These are phyloP conservation scores for Metschnikowia chrysomelidarum DNA, from an alignment of 805 yeast species.

Conservation along the genomic window DNA sequence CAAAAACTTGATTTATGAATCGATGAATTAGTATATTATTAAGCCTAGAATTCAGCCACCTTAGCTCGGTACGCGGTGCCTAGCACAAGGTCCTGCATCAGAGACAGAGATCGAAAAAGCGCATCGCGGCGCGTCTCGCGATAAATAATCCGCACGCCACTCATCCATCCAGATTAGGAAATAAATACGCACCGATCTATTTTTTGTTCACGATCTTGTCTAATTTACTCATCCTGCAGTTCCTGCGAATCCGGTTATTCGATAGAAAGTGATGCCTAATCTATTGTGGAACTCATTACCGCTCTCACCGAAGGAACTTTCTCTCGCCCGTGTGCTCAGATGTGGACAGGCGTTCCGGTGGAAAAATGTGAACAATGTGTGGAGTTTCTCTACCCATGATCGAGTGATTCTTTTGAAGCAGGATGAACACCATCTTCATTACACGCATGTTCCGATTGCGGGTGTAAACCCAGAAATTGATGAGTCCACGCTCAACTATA, in stretches of 20 bases:
- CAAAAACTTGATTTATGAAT: background rate
- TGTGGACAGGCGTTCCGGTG: slow-evolving; percentile 88
- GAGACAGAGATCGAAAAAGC: background rate
- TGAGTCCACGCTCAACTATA: slow-evolving; percentile 35
- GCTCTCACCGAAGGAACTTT: slow-evolving; percentile 43
- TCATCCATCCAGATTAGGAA: slow-evolving; percentile 10
- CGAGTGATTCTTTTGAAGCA: slow-evolving; percentile 67
- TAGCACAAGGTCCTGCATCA: too few species aligned
- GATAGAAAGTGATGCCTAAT: slow-evolving; percentile 14
- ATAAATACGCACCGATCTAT: background rate
- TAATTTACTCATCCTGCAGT: background rate
- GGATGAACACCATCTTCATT: slow-evolving; percentile 50
- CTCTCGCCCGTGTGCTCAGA: slow-evolving; percentile 63
- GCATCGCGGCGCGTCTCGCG: slow-evolving; percentile 1
- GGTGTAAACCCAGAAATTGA: slow-evolving; percentile 30
- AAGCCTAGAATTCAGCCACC: too few species aligned
- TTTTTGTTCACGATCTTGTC: background rate
- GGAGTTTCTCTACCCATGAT: slow-evolving; percentile 63
- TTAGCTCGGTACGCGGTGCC: too few species aligned
- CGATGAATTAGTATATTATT: too few species aligned
- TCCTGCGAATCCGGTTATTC: background rate
- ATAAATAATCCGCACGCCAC: slow-evolving; percentile 6
- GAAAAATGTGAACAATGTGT: slow-evolving; percentile 60
- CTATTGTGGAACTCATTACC: slow-evolving; percentile 16
- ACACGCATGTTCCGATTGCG: slow-evolving; percentile 36